phyloP scores from a whole-genome alignment of 139 green algal species.

The Medakamo hakoo region DNA sequence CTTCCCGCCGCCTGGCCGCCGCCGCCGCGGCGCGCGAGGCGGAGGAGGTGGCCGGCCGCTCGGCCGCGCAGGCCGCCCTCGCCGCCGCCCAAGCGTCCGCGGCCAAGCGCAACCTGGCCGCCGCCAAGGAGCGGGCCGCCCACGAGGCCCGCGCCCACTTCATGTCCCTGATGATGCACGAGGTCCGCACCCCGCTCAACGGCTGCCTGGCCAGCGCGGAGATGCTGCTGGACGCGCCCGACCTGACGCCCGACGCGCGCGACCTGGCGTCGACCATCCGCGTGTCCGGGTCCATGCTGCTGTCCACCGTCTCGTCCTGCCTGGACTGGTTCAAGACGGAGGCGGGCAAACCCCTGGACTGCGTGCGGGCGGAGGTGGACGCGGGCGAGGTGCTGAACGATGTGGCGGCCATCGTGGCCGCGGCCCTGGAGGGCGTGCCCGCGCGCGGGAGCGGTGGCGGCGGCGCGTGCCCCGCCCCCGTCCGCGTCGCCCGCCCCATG shows the following conservation, averaged over 20 bases:
- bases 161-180: constrained; percentile 49
- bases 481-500: neutral
- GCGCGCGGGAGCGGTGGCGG: constrained; percentile 18
- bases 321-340: constrained; percentile 82
- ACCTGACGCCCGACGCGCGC: constrained; percentile 47
- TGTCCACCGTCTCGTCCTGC: constrained; percentile 72
- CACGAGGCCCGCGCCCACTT: constrained; percentile 62
- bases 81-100: neutral
- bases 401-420: constrained; percentile 68
- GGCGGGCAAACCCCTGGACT: constrained; percentile 55
- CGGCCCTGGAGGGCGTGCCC: constrained; percentile 39
- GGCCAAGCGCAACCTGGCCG: neutral
- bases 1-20: neutral
- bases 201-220: constrained; percentile 67
- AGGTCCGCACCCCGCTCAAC: constrained; percentile 67
- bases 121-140: constrained; percentile 39
- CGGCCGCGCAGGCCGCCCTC: neutral
- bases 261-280: constrained; percentile 69
- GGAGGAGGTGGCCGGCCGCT: neutral
- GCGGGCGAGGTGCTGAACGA: constrained; percentile 41
- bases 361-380: constrained; percentile 42
- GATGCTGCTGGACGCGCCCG: constrained; percentile 74
- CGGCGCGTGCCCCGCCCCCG: constrained; percentile 12
- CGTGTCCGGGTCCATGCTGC: constrained; percentile 56
- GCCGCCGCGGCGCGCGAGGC: neutral